Percentiles rank a stretch among this genome's conserved stretches.
phyloP scores from a whole-genome alignment of 1,139 yeast species.

The Hemisphaericaspora subhashii region DNA sequence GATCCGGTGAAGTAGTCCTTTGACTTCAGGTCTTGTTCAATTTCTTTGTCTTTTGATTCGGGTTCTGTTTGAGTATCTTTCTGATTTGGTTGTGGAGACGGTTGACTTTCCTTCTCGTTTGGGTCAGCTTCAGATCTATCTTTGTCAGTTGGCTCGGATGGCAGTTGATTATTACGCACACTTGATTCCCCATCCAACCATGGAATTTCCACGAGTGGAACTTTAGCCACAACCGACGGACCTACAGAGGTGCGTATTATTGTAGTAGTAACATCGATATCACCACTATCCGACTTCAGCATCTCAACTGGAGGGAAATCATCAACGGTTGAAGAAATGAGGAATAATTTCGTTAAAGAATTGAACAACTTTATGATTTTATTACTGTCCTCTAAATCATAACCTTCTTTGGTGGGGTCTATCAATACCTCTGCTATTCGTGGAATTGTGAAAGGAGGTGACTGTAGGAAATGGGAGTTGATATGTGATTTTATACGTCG shows the following conservation, averaged over 20 bases:
- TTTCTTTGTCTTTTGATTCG: too few species aligned
- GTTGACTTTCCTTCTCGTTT: too few species aligned
- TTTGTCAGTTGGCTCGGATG: too few species aligned
- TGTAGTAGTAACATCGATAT: constrained; percentile 1
- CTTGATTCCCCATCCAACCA: constrained; percentile 39
- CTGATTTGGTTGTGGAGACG: too few species aligned
- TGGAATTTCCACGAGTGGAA: constrained; percentile 41
- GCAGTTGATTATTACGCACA: too few species aligned
- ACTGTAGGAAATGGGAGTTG: constrained; percentile 22
- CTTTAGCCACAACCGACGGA: constrained; percentile 12
- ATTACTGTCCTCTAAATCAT: constrained; percentile 28
- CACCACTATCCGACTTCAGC: constrained; percentile 1
- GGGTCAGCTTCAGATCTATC: too few species aligned
- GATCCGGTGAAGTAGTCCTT: too few species aligned
- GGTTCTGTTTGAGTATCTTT: too few species aligned
- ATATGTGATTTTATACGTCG: constrained; percentile 1
- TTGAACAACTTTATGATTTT: constrained; percentile 32
- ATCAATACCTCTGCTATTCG: constrained; percentile 55
- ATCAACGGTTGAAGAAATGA: constrained; percentile 28
- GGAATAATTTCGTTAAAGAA: constrained; percentile 27
- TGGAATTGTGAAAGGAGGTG: constrained; percentile 61
- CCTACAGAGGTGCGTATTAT: constrained; percentile 5
- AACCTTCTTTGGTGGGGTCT: constrained; percentile 36
- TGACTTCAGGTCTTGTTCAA: too few species aligned
- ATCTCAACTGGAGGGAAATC: constrained; percentile 26